phyloP scores from a whole-genome alignment of 139 green algal species.

The Chlorella vulgaris region DNA sequence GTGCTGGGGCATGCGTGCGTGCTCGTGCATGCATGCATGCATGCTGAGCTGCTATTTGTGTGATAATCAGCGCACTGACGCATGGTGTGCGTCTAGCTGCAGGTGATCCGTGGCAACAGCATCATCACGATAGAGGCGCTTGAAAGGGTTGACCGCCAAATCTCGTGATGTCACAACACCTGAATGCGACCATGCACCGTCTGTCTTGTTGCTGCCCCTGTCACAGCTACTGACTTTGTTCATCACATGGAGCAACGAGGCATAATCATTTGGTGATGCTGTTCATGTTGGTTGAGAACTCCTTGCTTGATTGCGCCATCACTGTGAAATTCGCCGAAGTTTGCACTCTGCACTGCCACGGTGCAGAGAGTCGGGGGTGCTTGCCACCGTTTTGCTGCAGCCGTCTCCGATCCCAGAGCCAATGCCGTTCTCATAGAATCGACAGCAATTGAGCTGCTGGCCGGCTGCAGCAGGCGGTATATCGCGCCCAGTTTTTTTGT shows the following conservation, averaged over 20 bases:
- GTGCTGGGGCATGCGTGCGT: not conserved
- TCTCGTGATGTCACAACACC: not conserved
- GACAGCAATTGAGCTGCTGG: not conserved
- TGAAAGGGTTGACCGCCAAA: conserved; percentile 63
- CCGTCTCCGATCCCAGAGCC: conserved; percentile 32
- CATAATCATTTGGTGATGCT: too few relatives aligned
- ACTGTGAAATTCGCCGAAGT: not conserved
- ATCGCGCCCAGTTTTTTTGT: not conserved
- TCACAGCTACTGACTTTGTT: too few relatives aligned
- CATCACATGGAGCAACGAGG: too few relatives aligned
- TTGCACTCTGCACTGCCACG: not conserved
- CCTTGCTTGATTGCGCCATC: too few relatives aligned
- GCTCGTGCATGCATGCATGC: too few relatives aligned
- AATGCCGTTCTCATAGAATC: not conserved
- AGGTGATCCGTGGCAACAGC: conserved; percentile 95
- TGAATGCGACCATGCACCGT: not conserved
- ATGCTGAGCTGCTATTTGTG: not conserved
- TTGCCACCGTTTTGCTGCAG: not conserved
- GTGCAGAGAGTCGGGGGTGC: conserved; percentile 7
- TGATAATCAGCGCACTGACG: not conserved
- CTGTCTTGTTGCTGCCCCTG: not conserved
- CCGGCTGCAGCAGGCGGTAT: not conserved
- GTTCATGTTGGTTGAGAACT: too few relatives aligned
- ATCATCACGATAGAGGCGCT: conserved; percentile 95
- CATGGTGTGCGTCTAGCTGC: conserved; percentile 24